A percentile compares a stretch with the other conserved stretches of the same genome.
Conservation (phyloP, 345 rosid species). For the Acer saccharum region DNA sequence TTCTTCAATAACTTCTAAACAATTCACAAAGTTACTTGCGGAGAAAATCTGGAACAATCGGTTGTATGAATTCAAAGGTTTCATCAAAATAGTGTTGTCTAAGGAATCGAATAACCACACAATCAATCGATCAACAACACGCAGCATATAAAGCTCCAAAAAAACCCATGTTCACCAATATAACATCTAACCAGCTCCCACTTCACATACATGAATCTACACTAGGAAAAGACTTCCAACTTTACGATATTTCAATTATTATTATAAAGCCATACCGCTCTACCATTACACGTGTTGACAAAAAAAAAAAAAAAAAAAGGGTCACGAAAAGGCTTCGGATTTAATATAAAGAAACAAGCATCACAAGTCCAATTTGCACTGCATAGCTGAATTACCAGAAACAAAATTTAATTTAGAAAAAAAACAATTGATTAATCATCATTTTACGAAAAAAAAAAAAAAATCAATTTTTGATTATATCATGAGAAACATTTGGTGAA, state of each 20-base stretch:
- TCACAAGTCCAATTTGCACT: no score
- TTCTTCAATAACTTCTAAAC: no score
- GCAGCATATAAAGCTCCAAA: neutral
- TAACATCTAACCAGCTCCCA: neutral
- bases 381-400: neutral
- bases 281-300: constrained; percentile 7
- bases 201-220: constrained; percentile 1
- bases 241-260: neutral
- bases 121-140: neutral
- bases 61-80: neutral
- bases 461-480: no score
- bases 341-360: neutral
- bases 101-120: neutral
- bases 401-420: neutral
- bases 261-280: neutral
- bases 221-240: neutral
- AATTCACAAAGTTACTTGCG: neutral
- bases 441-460: no score
- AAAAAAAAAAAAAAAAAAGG: neutral
- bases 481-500: neutral
- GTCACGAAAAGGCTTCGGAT: neutral
- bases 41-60: neutral
- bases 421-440: no score
- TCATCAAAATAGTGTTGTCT: neutral
- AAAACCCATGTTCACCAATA: neutral